Conservation (phyloP, 1,139 yeast genomes). For the Arxiozyma bovina region DNA sequence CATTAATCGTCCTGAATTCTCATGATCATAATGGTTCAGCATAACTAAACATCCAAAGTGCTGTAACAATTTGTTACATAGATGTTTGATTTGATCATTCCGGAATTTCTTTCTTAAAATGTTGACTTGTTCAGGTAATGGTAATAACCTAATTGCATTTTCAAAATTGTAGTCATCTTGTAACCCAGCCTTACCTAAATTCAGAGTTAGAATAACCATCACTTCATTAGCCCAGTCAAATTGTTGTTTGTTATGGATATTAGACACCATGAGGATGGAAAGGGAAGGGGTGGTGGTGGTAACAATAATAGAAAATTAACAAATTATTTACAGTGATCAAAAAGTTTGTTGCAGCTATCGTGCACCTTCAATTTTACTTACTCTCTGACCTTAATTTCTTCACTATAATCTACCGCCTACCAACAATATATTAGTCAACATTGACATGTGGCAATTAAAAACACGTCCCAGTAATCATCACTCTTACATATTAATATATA, state of each 20-base stretch:
- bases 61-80: constrained; percentile 32
- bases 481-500: neutral
- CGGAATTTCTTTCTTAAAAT: constrained; percentile 31
- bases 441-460: too few species aligned
- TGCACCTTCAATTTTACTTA: too few species aligned
- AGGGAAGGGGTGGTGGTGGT: too few species aligned
- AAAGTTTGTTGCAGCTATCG: neutral
- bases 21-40: constrained; percentile 2
- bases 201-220: constrained; percentile 6
- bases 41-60: constrained; percentile 22
- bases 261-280: neutral
- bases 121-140: constrained; percentile 32
- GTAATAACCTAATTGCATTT: constrained; percentile 34
- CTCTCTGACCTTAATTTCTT: neutral
- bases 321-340: neutral
- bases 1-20: constrained; percentile 11
- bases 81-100: constrained; percentile 23
- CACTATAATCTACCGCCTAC: too few species aligned
- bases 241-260: neutral
- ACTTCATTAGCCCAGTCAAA: neutral
- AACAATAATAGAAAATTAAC: too few species aligned
- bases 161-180: constrained; percentile 28
- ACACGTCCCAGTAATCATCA: neutral
- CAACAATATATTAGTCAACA: too few species aligned
- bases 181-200: constrained; percentile 9